Conservation (phyloP, 495 filamentous ascomycete genomes). For the Neurospora tetraspora region DNA sequence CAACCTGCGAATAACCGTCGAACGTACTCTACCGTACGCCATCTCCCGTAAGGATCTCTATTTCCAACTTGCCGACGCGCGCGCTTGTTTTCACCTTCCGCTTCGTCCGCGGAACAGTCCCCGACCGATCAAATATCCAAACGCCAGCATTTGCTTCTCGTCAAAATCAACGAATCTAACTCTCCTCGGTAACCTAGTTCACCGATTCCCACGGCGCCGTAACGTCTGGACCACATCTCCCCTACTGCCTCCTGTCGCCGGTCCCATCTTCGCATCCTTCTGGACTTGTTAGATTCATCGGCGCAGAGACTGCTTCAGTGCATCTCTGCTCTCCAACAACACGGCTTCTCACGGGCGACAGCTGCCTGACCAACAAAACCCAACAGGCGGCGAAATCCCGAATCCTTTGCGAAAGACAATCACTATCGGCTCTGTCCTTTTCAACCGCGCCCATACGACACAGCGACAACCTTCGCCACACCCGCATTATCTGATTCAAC, state of each 20-base stretch:
- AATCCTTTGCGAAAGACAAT: conserved; percentile 10
- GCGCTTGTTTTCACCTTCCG: not conserved
- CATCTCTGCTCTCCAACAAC: conserved; percentile 19
- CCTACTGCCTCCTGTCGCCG: not conserved
- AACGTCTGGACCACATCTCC: not conserved
- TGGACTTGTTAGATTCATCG: not conserved
- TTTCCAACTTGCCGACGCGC: not conserved
- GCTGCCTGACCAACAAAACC: conserved; percentile 5
- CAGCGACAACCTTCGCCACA: conserved; percentile 14
- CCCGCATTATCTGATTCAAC: conserved; percentile 9
- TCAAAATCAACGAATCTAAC: not conserved
- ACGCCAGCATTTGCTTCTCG: not conserved
- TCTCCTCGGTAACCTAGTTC: not conserved
- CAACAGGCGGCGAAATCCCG: not conserved
- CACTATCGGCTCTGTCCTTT: conserved; percentile 34
- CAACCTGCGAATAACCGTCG: not conserved
- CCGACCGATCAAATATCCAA: not conserved
- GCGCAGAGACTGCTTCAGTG: conserved; percentile 18
- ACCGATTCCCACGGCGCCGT: not conserved
- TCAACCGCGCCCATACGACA: conserved; percentile 27
- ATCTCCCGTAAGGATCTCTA: not conserved
- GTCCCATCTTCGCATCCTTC: not conserved
- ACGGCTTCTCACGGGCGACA: conserved; percentile 22
- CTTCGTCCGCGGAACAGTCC: not conserved
- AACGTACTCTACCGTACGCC: not conserved